Base-by-base conservation (phyloP, 2,329 filamentous ascomycete genomes). In the Neurospora crassa region DNA sequence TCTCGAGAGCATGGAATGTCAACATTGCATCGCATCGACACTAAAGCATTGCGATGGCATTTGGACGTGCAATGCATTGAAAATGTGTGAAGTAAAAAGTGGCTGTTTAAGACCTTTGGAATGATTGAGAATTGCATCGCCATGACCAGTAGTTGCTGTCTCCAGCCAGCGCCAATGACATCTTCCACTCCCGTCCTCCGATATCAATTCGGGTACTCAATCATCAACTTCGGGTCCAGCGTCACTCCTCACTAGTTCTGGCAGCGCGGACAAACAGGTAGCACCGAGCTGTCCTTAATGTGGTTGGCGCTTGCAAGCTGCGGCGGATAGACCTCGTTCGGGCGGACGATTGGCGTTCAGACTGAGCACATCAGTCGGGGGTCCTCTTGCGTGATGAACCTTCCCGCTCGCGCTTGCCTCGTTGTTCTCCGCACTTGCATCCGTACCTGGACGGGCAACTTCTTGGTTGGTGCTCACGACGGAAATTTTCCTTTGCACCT, bases 11-110 rank as follows among this genome's bases (percentile, higher is more conserved):
- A 67, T 70, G 53, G 47, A 59, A 72, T 53, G 68, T 72, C 71
- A 71, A 72, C 68, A 72, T 34, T 11, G 45, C 47, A 67, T 40
- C 70, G 68, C 68, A 68, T 72, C 16, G 53, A 63, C 53, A 63
- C 53, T 63, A 16, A 37, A 63, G 53, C 53, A 37, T 37, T 63
- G 24, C 24, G 6, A 7, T 24, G 53, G 12, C 53, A 11, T 34
- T 0, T 16, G 7, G 29, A 6, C 24, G 14, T 63, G 53, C 24
- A n/a, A 63, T 34, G 16, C 29, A 37, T 37, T 14, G 24, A 0
- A n/a, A 63, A 63, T 63, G 14, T 7, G 11, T 37, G 7, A 24
- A 37, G 37, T 37, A 14, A 37, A 37, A 63, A n/a, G 3, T 37
- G 53, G 16, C 24, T 63, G 37, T 63, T 63, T 12, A n/a, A 63